Evolutionary conservation across 208 protist species (phyloP), one percentile per base, ranked within the genome.

Genomic region (Trypanosoma scelopori): DNA sequence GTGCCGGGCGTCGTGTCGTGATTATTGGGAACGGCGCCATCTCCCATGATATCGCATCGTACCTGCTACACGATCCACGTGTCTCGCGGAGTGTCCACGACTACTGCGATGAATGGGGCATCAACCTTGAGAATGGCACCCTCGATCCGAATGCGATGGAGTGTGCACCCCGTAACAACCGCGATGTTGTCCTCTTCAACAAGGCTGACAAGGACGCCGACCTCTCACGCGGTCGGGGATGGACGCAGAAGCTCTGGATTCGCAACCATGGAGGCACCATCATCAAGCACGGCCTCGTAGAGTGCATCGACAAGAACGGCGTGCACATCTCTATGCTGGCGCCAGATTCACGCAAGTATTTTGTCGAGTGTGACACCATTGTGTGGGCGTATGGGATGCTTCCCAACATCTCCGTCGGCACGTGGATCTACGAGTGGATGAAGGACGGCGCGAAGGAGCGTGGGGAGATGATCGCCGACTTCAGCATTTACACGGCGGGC

Each of bases 341-440:
- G 5, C 86, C 86, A 0, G 65, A 84, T 65, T 67, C 51, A 18
- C 65, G 72, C 9, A 68, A 69, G 51, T 93, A 71, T 59, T 84
- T 79, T 49, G 65, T 92, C 11, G 81, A 84, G 41, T 92, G 85
- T 47, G 89, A 95, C 63, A 95, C 89, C 9, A 79, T 95, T 56
- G 82, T 95, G 43, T 93, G 85, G 84, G 87, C 83, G 41, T 69
- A 78, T 16, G 89, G 89, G 39, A 90, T 91, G 84, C 69, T 95
- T 63, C 89, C 89, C 2, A 93, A 92, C 63, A 77, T 93, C 23
- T 68, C 57, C 13, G 78, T 91, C 28, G 84, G 86, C 55, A 92
- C 86, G 9, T 92, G 84, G 85, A 81, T 95, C 13, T 86, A 92
- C 49, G 89, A 95, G 65, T 95, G 84, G 83, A 88, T 89, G 78